Percentiles rank a stretch among this genome's conserved stretches.
Conservation (phyloP, 2,329 filamentous ascomycete genomes). For the Nothophoma quercina region DNA sequence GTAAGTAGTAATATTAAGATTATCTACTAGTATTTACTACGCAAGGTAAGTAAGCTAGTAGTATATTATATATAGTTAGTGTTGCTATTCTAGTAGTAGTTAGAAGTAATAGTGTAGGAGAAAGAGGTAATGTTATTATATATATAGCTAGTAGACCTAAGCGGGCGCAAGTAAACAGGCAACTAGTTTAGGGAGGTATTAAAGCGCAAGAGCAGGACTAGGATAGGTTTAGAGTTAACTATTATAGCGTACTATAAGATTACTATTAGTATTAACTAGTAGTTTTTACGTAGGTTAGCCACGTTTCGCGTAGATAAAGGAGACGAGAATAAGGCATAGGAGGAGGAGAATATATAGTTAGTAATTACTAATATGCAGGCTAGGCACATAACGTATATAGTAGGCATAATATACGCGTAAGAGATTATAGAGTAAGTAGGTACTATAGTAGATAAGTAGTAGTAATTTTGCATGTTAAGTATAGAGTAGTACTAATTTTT, state of each 20-base stretch:
- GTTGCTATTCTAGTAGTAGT: neutral
- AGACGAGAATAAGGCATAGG: conserved; percentile 16
- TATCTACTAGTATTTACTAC: conserved; percentile 8
- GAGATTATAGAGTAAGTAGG: no score
- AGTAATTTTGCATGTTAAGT: no score
- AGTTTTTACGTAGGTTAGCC: conserved; percentile 21
- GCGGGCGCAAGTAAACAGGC: conserved; percentile 12
- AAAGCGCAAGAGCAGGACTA: conserved; percentile 17
- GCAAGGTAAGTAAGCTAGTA: conserved; percentile 7
- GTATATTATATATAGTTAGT: conserved; percentile 14
- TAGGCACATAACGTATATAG: conserved; percentile 13
- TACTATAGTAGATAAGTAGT: no score
- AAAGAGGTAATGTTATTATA: conserved; percentile 18
- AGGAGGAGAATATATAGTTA: conserved; percentile 13
- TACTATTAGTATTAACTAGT: no score
- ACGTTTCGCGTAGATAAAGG: conserved; percentile 21
- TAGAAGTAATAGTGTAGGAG: conserved; percentile 12
- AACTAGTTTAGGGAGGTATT: conserved; percentile 18
- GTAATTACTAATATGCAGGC: conserved; percentile 17
- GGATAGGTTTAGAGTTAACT: conserved; percentile 17
- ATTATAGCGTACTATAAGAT: conserved; percentile 22
- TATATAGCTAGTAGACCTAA: conserved; percentile 18
- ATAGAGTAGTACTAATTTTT: conserved; percentile 3
- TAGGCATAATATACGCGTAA: no score
- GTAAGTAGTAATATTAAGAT: neutral